Evolutionary conservation across 768 basidiomycete genomes (phyloP).

Genomic region (Calocera viscosa): DNA sequence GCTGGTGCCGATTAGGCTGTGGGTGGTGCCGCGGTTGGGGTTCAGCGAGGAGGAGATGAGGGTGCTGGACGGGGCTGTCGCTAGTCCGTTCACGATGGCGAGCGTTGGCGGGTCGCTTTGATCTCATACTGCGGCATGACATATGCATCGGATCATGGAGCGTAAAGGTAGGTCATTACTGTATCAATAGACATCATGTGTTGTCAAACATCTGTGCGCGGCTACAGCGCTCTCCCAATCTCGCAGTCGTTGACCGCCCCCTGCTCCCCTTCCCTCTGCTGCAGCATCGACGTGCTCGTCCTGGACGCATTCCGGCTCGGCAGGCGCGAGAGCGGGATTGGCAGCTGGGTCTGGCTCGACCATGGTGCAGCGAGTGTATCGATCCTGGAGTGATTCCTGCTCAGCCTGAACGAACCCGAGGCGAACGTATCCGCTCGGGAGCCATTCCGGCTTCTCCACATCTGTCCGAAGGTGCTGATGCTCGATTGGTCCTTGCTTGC

Average conservation of each 20-base stretch:
- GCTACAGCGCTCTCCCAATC: background rate
- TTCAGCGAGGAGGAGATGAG: constrained; percentile 68
- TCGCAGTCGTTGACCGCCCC: background rate
- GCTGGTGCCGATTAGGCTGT: constrained; percentile 61
- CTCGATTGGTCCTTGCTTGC: background rate
- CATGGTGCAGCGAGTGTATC: no score
- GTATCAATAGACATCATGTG: background rate
- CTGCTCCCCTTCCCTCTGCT: background rate
- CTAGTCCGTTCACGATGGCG: constrained; percentile 29
- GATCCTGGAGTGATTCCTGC: no score
- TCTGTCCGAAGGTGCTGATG: background rate
- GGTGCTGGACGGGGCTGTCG: constrained; percentile 81
- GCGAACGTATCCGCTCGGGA: background rate
- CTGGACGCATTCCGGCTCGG: background rate
- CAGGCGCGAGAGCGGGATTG: no score
- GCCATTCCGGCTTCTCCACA: background rate
- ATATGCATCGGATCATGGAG: no score
- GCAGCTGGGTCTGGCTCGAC: no score
- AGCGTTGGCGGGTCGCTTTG: constrained; percentile 11
- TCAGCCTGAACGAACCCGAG: background rate
- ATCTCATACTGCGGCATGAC: background rate
- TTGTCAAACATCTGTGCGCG: background rate
- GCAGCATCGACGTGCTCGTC: background rate
- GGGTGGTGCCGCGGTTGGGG: constrained; percentile 57
- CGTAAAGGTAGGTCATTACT: background rate